These are phyloP conservation scores for Stephanodiscus minutulus DNA, from an alignment of 108 stramenopile genomes.

Conservation along the genomic window DNA sequence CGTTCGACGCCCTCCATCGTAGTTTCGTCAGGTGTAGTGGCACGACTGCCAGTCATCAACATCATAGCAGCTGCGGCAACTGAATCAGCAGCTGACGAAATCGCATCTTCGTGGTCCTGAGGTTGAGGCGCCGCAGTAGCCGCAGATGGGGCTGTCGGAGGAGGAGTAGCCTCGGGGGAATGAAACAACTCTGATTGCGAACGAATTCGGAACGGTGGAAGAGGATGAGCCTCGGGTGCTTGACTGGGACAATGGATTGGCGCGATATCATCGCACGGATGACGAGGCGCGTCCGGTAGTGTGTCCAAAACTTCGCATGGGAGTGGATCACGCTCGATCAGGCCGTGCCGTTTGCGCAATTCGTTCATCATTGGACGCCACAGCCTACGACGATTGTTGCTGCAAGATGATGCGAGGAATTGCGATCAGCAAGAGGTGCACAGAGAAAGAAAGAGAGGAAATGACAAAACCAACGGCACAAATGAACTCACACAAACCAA, in stretches of 20 bases:
- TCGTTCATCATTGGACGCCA: conserved; percentile 8
- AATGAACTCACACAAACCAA: conserved; percentile 5
- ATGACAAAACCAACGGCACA: background rate
- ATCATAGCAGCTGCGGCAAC: conserved; percentile 9
- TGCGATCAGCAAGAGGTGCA: background rate
- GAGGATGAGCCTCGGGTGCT: background rate
- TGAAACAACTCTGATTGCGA: background rate
- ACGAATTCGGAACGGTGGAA: background rate
- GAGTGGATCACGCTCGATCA: background rate
- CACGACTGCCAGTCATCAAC: conserved; percentile 6
- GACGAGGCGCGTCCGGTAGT: background rate
- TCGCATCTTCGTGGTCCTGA: background rate
- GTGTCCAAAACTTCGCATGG: background rate
- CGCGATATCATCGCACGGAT: background rate
- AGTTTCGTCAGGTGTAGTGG: background rate
- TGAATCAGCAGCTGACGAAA: conserved; percentile 7
- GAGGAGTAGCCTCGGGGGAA: background rate
- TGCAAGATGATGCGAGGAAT: background rate
- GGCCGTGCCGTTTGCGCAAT: conserved; percentile 2
- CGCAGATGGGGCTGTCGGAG: background rate
- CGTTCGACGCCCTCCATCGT: background rate
- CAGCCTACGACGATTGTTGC: conserved; percentile 5
- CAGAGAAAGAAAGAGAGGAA: background rate
- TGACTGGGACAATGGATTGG: background rate
- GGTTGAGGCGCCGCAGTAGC: background rate